Evolutionary conservation across 2,329 filamentous ascomycete genomes (phyloP), one percentile per base, ranked within the genome.

Genomic region (Xylaria hypoxylon): DNA sequence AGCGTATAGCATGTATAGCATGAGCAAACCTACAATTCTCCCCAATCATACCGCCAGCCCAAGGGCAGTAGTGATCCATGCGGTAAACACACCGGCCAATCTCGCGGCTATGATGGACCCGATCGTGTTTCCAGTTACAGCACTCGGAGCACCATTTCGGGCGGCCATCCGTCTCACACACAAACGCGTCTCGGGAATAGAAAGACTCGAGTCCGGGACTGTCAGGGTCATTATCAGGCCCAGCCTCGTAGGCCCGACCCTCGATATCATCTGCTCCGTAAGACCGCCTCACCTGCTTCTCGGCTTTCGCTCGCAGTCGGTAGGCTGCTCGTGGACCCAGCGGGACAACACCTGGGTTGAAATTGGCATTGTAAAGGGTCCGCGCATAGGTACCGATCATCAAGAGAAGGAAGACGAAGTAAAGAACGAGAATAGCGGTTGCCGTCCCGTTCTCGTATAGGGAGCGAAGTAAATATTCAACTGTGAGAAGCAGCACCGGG

Each of bases 1-100:
- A 58, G 64, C 26, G 53, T 24, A 24, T 1, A 42, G 2, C 35
- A 11, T 45, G 53, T 24, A 24, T 1, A 42, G 2, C 35, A 11
- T 45, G 24, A 15, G 48, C 5, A 48, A 48, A 78, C 86, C 77
- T 74, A 88, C 86, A 89, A 1, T 89, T 94, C 77, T 97, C 94
- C 0, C 89, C 91, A 10, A 99, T 90, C 70, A 97, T 92, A 24
- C 95, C 96, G 3, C 95, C 95, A n/a, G 97, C 94, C 92, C 91
- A 98, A 0, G 95, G 96, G 75, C 96, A 99, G 74, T 94, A 96
- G 76, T 98, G 95, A 70, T 98, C 95, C 91, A 97, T 96, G 74
- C 96, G 96, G 45, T 86, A 82, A 24, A 97, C 91, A 75, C 95
- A 98, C 48, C 93, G 86, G 56, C 88, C 88, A 13, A 96, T 82